Conservation (phyloP, 2,329 filamentous ascomycete genomes). For the Myotisia sp. region DNA sequence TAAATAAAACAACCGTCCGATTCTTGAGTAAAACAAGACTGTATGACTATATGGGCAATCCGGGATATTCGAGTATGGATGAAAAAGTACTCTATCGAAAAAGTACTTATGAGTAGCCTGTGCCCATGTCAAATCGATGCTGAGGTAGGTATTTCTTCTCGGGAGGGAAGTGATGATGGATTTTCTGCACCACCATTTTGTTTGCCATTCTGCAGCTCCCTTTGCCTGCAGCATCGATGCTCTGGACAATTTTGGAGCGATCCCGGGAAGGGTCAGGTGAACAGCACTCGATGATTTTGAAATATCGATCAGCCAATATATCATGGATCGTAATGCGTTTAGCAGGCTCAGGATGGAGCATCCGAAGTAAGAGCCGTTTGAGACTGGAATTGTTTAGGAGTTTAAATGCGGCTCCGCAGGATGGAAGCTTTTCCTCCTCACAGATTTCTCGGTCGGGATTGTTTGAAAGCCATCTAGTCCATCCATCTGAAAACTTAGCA, state of each 20-base stretch:
- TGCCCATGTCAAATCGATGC: constrained; percentile 19
- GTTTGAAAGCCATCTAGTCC: constrained; percentile 51
- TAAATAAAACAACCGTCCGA: neutral
- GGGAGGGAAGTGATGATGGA: constrained; percentile 22
- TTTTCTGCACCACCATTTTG: constrained; percentile 19
- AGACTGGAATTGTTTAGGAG: constrained; percentile 48
- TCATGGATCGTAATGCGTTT: constrained; percentile 57
- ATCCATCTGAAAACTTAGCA: constrained; percentile 49
- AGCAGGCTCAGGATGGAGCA: constrained; percentile 66
- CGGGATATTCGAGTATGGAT: neutral
- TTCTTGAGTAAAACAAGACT: neutral
- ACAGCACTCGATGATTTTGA: constrained; percentile 66
- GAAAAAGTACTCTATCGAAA: too few relatives aligned
- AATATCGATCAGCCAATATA: constrained; percentile 55
- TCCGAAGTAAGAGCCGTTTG: constrained; percentile 57
- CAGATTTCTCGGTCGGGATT: constrained; percentile 37
- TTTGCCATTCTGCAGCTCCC: constrained; percentile 14
- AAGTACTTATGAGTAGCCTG: constrained; percentile 12
- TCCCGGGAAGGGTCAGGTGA: constrained; percentile 48
- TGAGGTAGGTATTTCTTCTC: constrained; percentile 17
- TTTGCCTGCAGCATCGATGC: constrained; percentile 26
- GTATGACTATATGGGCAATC: neutral
- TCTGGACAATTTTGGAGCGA: constrained; percentile 46
- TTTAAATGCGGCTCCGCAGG: constrained; percentile 50
- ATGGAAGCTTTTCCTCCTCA: constrained; percentile 50